Evolutionary conservation across 164 flowering plant genomes (phyloP).

Genomic region (Akebia trifoliata): DNA sequence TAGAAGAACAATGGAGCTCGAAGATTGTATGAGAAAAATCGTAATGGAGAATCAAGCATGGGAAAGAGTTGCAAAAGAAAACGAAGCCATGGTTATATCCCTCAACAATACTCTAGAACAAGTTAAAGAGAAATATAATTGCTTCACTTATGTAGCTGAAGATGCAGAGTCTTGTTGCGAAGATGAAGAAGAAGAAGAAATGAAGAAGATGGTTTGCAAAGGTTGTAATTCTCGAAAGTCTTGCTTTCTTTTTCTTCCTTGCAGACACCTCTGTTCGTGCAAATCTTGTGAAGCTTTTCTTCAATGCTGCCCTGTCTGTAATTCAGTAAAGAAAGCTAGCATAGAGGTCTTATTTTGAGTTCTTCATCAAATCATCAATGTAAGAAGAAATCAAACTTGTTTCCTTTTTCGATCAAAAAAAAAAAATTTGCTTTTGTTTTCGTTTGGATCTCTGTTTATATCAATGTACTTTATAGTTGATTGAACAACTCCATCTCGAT

Average conservation of each 20-base stretch:
- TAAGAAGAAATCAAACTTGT: too few relatives aligned
- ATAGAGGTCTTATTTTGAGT: conserved; percentile 51
- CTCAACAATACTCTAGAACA: conserved; percentile 44
- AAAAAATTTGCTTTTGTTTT: too few relatives aligned
- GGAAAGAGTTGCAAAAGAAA: conserved; percentile 59
- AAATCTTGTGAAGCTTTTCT: conserved; percentile 47
- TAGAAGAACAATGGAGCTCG: conserved; percentile 31
- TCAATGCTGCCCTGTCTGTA: conserved; percentile 67
- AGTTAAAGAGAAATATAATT: conserved; percentile 26
- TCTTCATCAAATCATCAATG: too few relatives aligned
- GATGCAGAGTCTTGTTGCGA: conserved; percentile 56
- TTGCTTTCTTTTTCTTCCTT: conserved; percentile 62
- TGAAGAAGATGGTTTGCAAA: conserved; percentile 36
- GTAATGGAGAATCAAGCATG: conserved; percentile 46
- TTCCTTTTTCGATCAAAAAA: too few relatives aligned
- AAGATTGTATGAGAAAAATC: conserved; percentile 21
- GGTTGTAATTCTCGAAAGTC: conserved; percentile 39
- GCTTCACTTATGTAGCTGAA: conserved; percentile 25
- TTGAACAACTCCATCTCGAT: too few relatives aligned
- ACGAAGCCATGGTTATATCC: conserved; percentile 44
- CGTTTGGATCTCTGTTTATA: too few relatives aligned
- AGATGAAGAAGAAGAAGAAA: conserved; percentile 1
- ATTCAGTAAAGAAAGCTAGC: conserved; percentile 30
- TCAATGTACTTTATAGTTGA: too few relatives aligned
- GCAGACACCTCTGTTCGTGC: conserved; percentile 74